Percentiles rank a stretch among this genome's conserved stretches.
These are phyloP conservation scores for Metschnikowia amazonensis DNA, from an alignment of 805 yeast genomes.

Conservation along the genomic window DNA sequence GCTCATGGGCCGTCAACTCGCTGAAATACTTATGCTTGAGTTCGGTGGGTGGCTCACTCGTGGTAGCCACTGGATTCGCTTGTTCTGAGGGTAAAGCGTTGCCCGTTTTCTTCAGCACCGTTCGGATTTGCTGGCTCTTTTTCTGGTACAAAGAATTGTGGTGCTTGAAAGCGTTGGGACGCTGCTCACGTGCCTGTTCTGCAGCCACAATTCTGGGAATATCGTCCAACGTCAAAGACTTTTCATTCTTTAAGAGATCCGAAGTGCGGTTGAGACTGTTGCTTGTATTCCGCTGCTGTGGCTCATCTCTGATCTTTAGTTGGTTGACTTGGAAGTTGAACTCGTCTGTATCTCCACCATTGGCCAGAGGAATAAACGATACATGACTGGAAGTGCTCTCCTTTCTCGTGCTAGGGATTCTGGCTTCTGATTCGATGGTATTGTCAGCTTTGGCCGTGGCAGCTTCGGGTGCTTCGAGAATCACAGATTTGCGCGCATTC, in stretches of 20 bases:
- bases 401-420: conserved; percentile 16
- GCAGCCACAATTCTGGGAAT: conserved; percentile 96
- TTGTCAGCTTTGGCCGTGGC: conserved; percentile 31
- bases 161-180: conserved; percentile 89
- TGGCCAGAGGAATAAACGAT: conserved; percentile 23
- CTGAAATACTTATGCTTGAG: conserved; percentile 49
- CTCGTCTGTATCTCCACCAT: conserved; percentile 25
- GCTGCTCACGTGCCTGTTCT: conserved; percentile 88
- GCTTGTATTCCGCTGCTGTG: conserved; percentile 29
- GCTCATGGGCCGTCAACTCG: conserved; percentile 56
- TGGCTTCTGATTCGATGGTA: conserved; percentile 21
- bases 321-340: conserved; percentile 24
- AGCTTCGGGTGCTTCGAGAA: conserved; percentile 60
- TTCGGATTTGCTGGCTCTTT: conserved; percentile 25
- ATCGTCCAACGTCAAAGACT: conserved; percentile 87
- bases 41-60: not conserved
- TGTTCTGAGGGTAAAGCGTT: conserved; percentile 12
- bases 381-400: conserved; percentile 25
- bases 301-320: conserved; percentile 36
- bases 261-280: conserved; percentile 57
- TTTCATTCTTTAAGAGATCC: conserved; percentile 71
- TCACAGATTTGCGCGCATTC: conserved; percentile 61
- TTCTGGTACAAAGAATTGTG: conserved; percentile 49
- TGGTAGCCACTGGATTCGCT: conserved; percentile 4
- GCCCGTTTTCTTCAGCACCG: conserved; percentile 11